Conservation (phyloP, 2,329 filamentous ascomycete species). For the Alternaria gansuensis region DNA sequence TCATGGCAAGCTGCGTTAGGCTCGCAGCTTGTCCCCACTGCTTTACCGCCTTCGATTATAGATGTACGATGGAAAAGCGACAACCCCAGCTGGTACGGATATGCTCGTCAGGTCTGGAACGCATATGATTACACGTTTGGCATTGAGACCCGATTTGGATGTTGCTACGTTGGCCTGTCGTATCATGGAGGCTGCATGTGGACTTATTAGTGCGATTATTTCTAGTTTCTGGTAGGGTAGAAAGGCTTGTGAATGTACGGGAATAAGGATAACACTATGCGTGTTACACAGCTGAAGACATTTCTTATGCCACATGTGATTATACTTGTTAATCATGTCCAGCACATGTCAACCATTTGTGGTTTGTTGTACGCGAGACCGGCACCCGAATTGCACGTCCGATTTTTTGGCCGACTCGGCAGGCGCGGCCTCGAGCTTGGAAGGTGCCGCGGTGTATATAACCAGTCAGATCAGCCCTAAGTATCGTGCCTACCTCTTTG, state of each 20-base stretch:
- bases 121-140: conserved; percentile 33
- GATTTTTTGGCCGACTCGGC: conserved; percentile 9
- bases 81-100: conserved; percentile 37
- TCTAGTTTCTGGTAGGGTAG: conserved; percentile 20
- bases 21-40: conserved; percentile 16
- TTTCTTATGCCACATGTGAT: not conserved
- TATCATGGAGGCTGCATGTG: conserved; percentile 13
- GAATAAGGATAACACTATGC: conserved; percentile 8
- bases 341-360: not conserved
- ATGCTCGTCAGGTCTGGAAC: conserved; percentile 39
- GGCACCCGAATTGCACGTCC: conserved; percentile 3
- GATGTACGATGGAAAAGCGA: conserved; percentile 37
- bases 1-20: conserved; percentile 54
- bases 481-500: not conserved
- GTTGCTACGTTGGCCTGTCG: conserved; percentile 22
- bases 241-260: conserved; percentile 5
- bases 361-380: not conserved
- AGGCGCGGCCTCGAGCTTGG: not conserved
- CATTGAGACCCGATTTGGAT: conserved; percentile 19
- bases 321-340: not conserved
- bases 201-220: conserved; percentile 19
- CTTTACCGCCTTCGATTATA: conserved; percentile 24
- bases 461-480: not conserved
- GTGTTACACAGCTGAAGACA: not conserved
- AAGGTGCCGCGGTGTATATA: not conserved